Evolutionary conservation across 805 yeast species (phyloP), one percentile per base, ranked within the genome.

Genomic region (Pichia paraexigua): DNA sequence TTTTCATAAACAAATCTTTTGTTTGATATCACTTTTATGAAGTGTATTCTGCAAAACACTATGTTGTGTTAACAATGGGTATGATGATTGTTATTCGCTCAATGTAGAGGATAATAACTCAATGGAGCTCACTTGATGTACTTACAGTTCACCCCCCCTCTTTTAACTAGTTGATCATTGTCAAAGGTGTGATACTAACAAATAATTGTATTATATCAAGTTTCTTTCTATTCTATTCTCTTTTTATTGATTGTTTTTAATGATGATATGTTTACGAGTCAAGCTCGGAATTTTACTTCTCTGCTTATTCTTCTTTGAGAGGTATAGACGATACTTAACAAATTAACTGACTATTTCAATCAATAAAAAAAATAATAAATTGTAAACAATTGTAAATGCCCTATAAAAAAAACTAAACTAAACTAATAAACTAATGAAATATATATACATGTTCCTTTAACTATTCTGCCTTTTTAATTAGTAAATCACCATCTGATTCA

Each of bases 61-160:
- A 44, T 43, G 54, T 22, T 57, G 49, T 51, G 48, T 43, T 53
- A 51, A 57, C 58, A 54, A 60, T 56, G 58, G 62, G 52, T 52
- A 60, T 60, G 59, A 59, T 58, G 63, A 56, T 60, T 60, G 58
- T 47, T 54, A 45, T 53, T 42, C n/a, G n/a, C 20, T 12, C 18
- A 10, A 13, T 25, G 27, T 11, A 41, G 25, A 41, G 25, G 20
- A 39, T 7, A 28, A 48, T 57, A 60, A 59, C 63, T 55, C 63
- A 60, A 60, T 60, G 63, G 63, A 60, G 63, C 63, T 60, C 62
- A 57, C 62, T 59, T 56, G 47, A 39, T 39, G 55, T 35, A 35
- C 60, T 56, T 54, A 50, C 49, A 49, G 50, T 52, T 48, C 59
- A 5, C 48, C 45, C 50, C 39, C 47, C 50, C 12, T 51, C 28